These are phyloP conservation scores for Alternaria longipes DNA, from an alignment of 2,329 filamentous ascomycete species.

Conservation along the genomic window DNA sequence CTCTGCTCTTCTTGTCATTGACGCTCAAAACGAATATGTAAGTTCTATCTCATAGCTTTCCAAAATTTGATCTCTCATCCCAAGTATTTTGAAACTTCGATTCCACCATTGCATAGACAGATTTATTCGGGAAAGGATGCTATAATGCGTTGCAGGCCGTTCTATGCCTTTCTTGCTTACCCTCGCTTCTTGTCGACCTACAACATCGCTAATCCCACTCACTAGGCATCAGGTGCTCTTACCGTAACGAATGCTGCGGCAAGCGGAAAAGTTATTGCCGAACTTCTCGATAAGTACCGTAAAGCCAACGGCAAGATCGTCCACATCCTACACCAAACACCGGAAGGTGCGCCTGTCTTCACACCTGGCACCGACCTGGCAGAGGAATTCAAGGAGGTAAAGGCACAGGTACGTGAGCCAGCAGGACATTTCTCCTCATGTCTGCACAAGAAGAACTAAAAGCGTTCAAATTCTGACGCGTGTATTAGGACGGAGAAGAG, in stretches of 20 bases:
- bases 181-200: background rate
- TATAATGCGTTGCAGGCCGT: background rate
- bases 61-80: conserved; percentile 32
- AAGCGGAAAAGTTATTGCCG: conserved; percentile 65
- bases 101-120: background rate
- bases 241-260: conserved; percentile 63
- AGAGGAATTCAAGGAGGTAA: conserved; percentile 68
- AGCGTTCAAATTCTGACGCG: background rate
- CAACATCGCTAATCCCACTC: background rate
- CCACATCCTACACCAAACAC: conserved; percentile 68
- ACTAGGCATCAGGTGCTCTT: conserved; percentile 62
- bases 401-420: conserved; percentile 49
- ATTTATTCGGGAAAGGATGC: background rate
- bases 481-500: conserved; percentile 60
- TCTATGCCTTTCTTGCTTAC: background rate
- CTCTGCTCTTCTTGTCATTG: conserved; percentile 47
- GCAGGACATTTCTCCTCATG: background rate
- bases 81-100: background rate
- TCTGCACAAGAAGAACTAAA: background rate
- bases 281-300: conserved; percentile 69
- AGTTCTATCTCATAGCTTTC: conserved; percentile 68
- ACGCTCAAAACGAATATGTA: conserved; percentile 20
- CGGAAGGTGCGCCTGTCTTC: conserved; percentile 71
- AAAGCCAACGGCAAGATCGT: conserved; percentile 63
- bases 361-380: conserved; percentile 69